Conservation (phyloP, 73 alveolate genomes). For the Paramecium sexaurelia region DNA sequence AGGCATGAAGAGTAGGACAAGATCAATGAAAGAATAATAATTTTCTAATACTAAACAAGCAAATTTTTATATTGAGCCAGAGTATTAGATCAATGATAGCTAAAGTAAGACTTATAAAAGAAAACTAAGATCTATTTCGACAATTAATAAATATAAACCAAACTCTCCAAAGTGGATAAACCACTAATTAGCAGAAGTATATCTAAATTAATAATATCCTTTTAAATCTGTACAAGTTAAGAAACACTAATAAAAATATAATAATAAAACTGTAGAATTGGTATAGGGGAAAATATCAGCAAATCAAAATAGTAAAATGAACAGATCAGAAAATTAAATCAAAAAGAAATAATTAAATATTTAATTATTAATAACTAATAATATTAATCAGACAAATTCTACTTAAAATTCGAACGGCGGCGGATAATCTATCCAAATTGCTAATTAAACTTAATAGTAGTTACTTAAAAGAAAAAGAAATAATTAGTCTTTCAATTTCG, state of each 20-base stretch:
- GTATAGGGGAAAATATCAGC: background rate
- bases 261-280: background rate
- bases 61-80: background rate
- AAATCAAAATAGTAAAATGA: background rate
- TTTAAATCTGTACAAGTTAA: background rate
- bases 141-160: conserved; percentile 24
- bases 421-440: background rate
- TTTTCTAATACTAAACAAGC: background rate
- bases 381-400: background rate
- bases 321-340: conserved; percentile 2
- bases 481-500: background rate
- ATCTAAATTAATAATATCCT: background rate
- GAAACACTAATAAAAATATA: background rate
- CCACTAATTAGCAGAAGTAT: conserved; percentile 2
- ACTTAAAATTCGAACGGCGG: background rate
- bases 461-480: background rate
- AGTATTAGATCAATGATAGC: background rate
- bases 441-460: background rate
- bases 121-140: conserved; percentile 34
- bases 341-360: conserved; percentile 2
- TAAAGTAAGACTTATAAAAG: background rate
- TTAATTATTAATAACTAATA: background rate
- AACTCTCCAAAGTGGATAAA: conserved; percentile 25
- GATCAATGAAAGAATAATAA: conserved; percentile 35
- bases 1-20: background rate